Evolutionary conservation across 2,329 filamentous ascomycete genomes (phyloP).

Genomic region (Diatrype stigma): DNA sequence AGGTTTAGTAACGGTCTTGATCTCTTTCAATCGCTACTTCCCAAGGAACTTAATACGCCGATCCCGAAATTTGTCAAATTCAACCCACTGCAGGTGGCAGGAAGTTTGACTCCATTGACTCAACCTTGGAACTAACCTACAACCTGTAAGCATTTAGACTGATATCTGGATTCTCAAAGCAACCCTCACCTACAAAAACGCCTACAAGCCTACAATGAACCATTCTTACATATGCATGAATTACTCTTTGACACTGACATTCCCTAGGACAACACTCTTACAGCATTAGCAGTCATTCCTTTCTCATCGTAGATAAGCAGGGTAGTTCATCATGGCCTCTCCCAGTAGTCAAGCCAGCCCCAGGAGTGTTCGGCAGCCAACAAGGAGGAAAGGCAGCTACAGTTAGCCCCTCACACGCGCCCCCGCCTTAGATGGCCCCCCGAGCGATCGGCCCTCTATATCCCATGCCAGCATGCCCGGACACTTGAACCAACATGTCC

Average conservation of each 20-base stretch:
- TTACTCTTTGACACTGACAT: slow-evolving; percentile 3
- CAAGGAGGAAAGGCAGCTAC: slow-evolving; percentile 10
- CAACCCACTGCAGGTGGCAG: too few relatives aligned
- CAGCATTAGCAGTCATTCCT: not conserved
- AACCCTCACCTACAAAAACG: slow-evolving; percentile 1
- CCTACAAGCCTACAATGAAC: slow-evolving; percentile 11
- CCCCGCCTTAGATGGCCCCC: slow-evolving; percentile 25
- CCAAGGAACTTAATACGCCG: too few relatives aligned
- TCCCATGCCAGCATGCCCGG: slow-evolving; percentile 6
- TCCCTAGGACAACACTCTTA: slow-evolving; percentile 1
- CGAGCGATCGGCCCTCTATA: slow-evolving; percentile 19
- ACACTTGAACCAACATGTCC: not conserved
- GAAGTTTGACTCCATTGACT: not conserved
- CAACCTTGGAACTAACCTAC: not conserved
- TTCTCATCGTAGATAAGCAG: slow-evolving; percentile 3
- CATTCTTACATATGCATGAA: slow-evolving; percentile 7
- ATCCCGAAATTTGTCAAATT: too few relatives aligned
- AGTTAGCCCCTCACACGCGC: slow-evolving; percentile 19
- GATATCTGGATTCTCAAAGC: not conserved
- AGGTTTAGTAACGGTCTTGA: too few relatives aligned
- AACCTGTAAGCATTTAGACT: not conserved
- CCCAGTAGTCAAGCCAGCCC: slow-evolving; percentile 13
- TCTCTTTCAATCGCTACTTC: too few relatives aligned
- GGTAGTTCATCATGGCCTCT: slow-evolving; percentile 11
- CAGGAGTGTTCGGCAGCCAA: slow-evolving; percentile 13